Conservation (phyloP, 2,329 filamentous ascomycete genomes). For the Thielaviopsis ethacetica region DNA sequence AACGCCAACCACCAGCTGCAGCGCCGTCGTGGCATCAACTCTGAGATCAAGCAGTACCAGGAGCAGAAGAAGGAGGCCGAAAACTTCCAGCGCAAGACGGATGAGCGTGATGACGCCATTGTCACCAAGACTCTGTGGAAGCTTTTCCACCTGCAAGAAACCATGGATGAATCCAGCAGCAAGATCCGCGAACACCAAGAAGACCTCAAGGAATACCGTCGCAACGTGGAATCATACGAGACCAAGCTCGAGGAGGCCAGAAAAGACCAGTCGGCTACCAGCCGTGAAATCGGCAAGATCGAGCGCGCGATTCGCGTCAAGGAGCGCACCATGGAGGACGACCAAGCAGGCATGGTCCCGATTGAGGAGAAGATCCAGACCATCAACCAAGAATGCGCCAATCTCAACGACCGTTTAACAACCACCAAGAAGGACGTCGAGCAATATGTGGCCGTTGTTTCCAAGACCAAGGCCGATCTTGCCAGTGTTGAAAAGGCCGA, state of each 20-base stretch:
- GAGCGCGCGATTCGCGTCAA: slow-evolving; percentile 74
- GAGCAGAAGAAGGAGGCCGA: slow-evolving; percentile 95
- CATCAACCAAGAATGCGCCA: slow-evolving; percentile 52
- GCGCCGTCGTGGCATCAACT: slow-evolving; percentile 83
- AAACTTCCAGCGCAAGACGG: slow-evolving; percentile 76
- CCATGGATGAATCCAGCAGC: slow-evolving; percentile 80
- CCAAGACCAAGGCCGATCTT: slow-evolving; percentile 66
- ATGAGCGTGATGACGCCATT: slow-evolving; percentile 79
- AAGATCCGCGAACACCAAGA: slow-evolving; percentile 90
- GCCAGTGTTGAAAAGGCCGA: slow-evolving; percentile 78
- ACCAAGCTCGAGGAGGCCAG: slow-evolving; percentile 64
- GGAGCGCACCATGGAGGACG: slow-evolving; percentile 74
- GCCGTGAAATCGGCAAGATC: slow-evolving; percentile 61
- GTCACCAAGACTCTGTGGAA: slow-evolving; percentile 95
- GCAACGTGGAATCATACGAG: slow-evolving; percentile 75
- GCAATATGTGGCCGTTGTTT: slow-evolving; percentile 48
- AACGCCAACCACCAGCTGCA: slow-evolving; percentile 80
- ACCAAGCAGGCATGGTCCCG: slow-evolving; percentile 70
- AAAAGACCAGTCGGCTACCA: slow-evolving; percentile 63
- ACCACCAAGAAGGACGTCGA: slow-evolving; percentile 63
- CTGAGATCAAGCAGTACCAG: slow-evolving; percentile 93
- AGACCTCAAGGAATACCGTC: slow-evolving; percentile 80
- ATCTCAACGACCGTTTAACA: slow-evolving; percentile 49
- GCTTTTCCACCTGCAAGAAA: slow-evolving; percentile 81
- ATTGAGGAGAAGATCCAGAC: slow-evolving; percentile 85